A percentile compares a stretch with the other conserved stretches of the same genome.
Conservation (phyloP, 495 filamentous ascomycete species). For the Clohesyomyces aquaticus region DNA sequence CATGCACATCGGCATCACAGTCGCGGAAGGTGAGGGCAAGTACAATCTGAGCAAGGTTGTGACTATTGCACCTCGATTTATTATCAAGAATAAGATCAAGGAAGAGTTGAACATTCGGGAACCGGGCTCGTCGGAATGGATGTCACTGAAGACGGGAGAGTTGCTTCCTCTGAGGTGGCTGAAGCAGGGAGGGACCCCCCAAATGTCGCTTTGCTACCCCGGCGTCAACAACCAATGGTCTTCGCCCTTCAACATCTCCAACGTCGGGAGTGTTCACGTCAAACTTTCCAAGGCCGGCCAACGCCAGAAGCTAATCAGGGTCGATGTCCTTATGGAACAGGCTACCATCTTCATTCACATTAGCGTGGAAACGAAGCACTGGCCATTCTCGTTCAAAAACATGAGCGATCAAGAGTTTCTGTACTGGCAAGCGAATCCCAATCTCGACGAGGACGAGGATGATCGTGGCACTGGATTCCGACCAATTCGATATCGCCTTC, state of each 20-base stretch:
- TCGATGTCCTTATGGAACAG: slow-evolving; percentile 88
- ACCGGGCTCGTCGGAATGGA: slow-evolving; percentile 79
- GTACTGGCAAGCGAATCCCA: slow-evolving; percentile 85
- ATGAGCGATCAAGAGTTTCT: slow-evolving; percentile 95
- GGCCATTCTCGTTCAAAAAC: slow-evolving; percentile 98
- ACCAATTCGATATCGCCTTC: slow-evolving; percentile 89
- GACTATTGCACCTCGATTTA: slow-evolving; percentile 89
- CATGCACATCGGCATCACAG: slow-evolving; percentile 85
- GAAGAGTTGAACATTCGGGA: slow-evolving; percentile 90
- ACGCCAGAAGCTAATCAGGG: slow-evolving; percentile 81
- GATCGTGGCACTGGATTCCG: slow-evolving; percentile 80
- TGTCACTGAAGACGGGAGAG: slow-evolving; percentile 73
- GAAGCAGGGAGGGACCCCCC: slow-evolving; percentile 75
- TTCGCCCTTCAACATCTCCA: slow-evolving; percentile 94
- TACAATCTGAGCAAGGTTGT: slow-evolving; percentile 96
- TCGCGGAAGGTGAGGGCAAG: slow-evolving; percentile 91
- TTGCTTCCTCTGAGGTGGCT: slow-evolving; percentile 86
- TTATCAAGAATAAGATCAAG: slow-evolving; percentile 87
- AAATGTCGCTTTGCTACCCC: slow-evolving; percentile 89
- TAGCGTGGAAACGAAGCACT: slow-evolving; percentile 85
- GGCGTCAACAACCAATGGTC: slow-evolving; percentile 98
- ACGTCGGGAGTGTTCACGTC: slow-evolving; percentile 86
- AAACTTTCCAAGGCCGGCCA: slow-evolving; percentile 90
- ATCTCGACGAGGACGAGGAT: slow-evolving; percentile 79
- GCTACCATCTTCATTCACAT: slow-evolving; percentile 92